Base-by-base conservation (phyloP, 2,329 filamentous ascomycete genomes). In the Thelonectria olida region DNA sequence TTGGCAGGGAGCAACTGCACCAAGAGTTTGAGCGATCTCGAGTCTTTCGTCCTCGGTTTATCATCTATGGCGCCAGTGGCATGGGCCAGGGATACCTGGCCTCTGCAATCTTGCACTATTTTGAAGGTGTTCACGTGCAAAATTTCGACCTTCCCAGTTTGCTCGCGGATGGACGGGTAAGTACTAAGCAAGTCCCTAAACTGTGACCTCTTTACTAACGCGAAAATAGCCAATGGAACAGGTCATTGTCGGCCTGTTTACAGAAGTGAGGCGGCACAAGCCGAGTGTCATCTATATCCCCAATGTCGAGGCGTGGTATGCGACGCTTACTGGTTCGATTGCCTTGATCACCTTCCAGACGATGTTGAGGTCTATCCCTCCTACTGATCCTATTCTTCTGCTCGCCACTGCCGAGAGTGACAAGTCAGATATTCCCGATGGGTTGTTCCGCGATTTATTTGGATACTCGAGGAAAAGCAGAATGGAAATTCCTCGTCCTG, bases 221-320 rank as follows among this genome's bases (percentile, higher is more conserved):
- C 12, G 12, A n/a, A 27, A 31, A 39, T 62, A 88, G 81, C 88
- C 92, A 1, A 86, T 91, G 15, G 96, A 98, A 79, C 92, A 96
- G 67, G 92, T 94, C 9, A 88, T 99, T 65, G 93, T 97, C 12
- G 90, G 94, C 67, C 84, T 97, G 7, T 98, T 99, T 73, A 89
- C 92, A 1, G 96, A 98, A 79, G 92, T 97, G 36, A 92, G 95
- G 76, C 89, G 94, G 36, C 93, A 97, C 75, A 97, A 97, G 76
- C 96, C 96, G 1, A 96, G 93, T 74, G 92, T 98, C 36, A 96
- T 99, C 52, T 98, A 94, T 77, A 91, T 99, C 42, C 95, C 96
- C 2, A 90, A 93, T 67, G 87, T 98, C 49, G 92, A 97, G 67
- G 86, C 90, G 7, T 99, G 96, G 96, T 95, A 93, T 73, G 79